These are phyloP conservation scores for Hygrocybe coccinea DNA, from an alignment of 768 basidiomycete species.

Conservation along the genomic window DNA sequence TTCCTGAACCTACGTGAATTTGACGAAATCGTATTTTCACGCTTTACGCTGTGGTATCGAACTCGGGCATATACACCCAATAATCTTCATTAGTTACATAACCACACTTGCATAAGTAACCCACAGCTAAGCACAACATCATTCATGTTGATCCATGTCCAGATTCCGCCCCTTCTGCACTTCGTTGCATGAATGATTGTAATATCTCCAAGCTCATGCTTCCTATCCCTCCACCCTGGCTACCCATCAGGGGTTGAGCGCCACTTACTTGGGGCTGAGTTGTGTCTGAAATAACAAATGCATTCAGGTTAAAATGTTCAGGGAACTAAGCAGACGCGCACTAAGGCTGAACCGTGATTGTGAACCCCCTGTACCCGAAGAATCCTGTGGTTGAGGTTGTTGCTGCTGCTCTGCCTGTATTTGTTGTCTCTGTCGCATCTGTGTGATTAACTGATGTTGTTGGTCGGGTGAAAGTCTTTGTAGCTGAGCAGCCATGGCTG, in stretches of 20 bases:
- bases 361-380: neutral
- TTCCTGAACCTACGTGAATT: no score
- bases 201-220: constrained; percentile 38
- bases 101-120: no score
- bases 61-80: no score
- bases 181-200: constrained; percentile 42
- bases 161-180: constrained; percentile 18
- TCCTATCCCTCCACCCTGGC: constrained; percentile 16
- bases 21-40: no score
- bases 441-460: neutral
- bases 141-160: neutral
- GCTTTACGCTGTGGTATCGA: no score
- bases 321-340: neutral
- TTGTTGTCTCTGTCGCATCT: constrained; percentile 10
- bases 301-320: constrained; percentile 12
- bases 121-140: no score
- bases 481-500: neutral
- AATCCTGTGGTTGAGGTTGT: constrained; percentile 14
- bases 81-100: no score
- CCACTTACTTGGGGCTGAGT: neutral
- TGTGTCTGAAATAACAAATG: no score
- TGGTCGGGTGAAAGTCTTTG: constrained; percentile 3
- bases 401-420: constrained; percentile 25
- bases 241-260: constrained; percentile 11
- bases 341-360: constrained; percentile 6